phyloP scores from a whole-genome alignment of 805 yeast species.

The Saccharomycopsis vini region DNA sequence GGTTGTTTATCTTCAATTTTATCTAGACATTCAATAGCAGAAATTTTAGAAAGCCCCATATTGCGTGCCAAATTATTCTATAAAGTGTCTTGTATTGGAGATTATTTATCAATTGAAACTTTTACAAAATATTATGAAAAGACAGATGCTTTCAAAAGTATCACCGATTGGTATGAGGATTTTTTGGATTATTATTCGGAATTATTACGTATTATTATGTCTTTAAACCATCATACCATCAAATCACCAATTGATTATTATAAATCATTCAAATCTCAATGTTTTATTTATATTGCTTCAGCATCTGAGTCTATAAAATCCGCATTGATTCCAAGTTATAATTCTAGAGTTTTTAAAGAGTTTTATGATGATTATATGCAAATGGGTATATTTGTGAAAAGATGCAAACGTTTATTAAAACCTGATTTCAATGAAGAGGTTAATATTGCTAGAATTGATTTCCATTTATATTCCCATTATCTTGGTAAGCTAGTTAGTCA shows the following conservation, averaged over 20 bases:
- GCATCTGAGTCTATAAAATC: constrained; percentile 9
- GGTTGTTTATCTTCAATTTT: neutral
- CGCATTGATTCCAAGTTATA: constrained; percentile 4
- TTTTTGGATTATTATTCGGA: neutral
- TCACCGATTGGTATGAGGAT: neutral
- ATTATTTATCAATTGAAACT: neutral
- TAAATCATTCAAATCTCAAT: too few species aligned
- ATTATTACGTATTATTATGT: neutral
- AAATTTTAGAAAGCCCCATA: neutral
- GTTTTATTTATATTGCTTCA: constrained; percentile 4
- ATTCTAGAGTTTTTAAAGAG: constrained; percentile 1
- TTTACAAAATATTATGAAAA: too few species aligned
- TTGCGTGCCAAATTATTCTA: neutral
- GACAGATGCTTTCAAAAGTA: neutral
- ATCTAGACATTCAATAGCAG: neutral
- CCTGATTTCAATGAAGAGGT: neutral
- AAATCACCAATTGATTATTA: neutral
- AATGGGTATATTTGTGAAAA: constrained; percentile 5
- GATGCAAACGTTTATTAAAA: neutral
- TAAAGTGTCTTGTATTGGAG: constrained; percentile 4
- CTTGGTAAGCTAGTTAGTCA: neutral
- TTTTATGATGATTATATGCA: constrained; percentile 6
- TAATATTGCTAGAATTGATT: constrained; percentile 1
- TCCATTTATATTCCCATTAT: neutral
- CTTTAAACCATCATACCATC: neutral